Base-by-base conservation (phyloP, 768 basidiomycete genomes). In the Galerina sulciceps region DNA sequence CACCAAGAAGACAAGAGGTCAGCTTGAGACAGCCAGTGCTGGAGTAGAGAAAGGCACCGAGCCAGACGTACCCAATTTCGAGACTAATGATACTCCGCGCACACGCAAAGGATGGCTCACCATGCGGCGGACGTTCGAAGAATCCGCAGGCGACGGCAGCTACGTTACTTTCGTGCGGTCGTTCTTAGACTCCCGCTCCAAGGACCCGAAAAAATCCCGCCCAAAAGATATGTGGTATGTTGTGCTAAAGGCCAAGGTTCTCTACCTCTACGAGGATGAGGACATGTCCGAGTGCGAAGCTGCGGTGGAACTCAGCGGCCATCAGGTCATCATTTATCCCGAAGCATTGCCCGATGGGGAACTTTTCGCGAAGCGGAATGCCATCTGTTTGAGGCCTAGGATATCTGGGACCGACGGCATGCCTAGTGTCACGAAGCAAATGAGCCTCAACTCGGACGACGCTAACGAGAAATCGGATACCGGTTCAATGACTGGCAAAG, bases 241-340 rank as follows among this genome's bases (percentile, higher is more conserved):
- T 53, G 93, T 89, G 6, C 81, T 99, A 71, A 98, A 98, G 80
- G 93, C 91, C 43, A 90, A 86, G 67, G 88, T 96, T 38, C 76
- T 99, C 31, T 98, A 94, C 74, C 78, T 99, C 18, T 98, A 97
- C 75, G 94, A 96, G 73, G 92, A 96, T 73, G 94, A 97, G 75
- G 81, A 79, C 14, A 92, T 93, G 88, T 83, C 84, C 53, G 96
- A 98, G 64, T 95, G 93, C 74, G 90, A 89, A 68, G 94, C 89
- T 3, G 96, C 89, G n/a, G 82, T 99, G 43, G 91, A 96, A 70
- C 77, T 98, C 55, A 81, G 89, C 53, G 80, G 87, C 14, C 90
- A 94, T 71, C 84, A 89, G 51, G 90, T 96, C 45, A 74, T 81
- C 31, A 77, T 98, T 46, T 93, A 81, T 67, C 90, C 91, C 18